Conservation (phyloP, 2,329 filamentous ascomycete species). For the Cercospora berteroae region DNA sequence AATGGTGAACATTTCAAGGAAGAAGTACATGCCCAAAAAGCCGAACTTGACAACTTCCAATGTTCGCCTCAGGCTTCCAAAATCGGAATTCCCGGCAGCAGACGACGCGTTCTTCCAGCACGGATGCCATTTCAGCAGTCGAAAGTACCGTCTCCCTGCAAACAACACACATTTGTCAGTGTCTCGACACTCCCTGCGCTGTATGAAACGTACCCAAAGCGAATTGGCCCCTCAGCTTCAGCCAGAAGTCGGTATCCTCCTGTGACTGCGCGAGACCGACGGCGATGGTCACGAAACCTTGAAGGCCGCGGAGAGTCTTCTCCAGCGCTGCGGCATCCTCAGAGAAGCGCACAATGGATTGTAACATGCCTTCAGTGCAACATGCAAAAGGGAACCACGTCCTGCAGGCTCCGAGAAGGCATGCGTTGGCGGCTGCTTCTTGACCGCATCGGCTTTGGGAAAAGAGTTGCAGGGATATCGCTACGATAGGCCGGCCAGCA, state of each 20-base stretch:
- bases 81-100: conserved; percentile 30
- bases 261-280: conserved; percentile 39
- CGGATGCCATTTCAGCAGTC: conserved; percentile 59
- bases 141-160: conserved; percentile 60
- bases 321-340: conserved; percentile 57
- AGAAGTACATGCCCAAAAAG: conserved; percentile 64
- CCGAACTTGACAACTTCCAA: conserved; percentile 58
- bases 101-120: conserved; percentile 21
- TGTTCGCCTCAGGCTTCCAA: conserved; percentile 34
- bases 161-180: neutral
- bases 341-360: conserved; percentile 18
- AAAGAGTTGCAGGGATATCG: conserved; percentile 5
- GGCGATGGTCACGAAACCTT: conserved; percentile 42
- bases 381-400: neutral
- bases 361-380: conserved; percentile 15
- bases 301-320: conserved; percentile 58
- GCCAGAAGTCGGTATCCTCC: conserved; percentile 38
- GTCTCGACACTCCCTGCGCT: neutral
- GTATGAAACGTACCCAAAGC: conserved; percentile 40
- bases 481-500: neutral
- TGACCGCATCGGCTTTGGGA: neutral
- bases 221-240: conserved; percentile 42
- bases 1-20: conserved; percentile 65
- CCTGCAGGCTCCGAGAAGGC: neutral
- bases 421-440: neutral